These are phyloP conservation scores for Fraxinus dipetala DNA, from an alignment of 305 asterid species.

Conservation along the genomic window DNA sequence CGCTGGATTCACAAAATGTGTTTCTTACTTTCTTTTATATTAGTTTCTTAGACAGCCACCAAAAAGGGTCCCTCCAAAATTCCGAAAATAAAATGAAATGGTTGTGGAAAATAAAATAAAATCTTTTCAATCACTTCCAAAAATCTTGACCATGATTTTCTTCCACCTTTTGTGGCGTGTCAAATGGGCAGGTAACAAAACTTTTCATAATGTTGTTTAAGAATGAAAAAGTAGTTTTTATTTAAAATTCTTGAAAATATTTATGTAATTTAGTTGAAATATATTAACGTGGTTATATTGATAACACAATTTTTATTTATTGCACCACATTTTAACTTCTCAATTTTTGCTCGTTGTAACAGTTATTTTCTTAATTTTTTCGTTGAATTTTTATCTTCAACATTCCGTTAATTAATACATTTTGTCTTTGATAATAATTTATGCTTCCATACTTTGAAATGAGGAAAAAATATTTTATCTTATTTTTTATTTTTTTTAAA, in stretches of 20 bases:
- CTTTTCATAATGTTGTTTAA: neutral
- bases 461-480: too few species aligned
- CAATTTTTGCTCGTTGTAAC: too few species aligned
- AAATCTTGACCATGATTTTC: slow-evolving; percentile 1
- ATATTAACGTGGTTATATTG: too few species aligned
- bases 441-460: too few species aligned
- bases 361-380: too few species aligned
- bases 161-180: neutral
- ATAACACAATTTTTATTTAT: too few species aligned
- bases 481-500: too few species aligned
- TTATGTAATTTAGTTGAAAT: too few species aligned
- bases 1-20: neutral
- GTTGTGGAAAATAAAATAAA: neutral
- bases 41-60: neutral
- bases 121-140: neutral
- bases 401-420: too few species aligned
- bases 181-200: neutral
- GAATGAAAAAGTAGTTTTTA: neutral
- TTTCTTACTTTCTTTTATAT: neutral
- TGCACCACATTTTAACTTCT: too few species aligned
- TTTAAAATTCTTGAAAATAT: neutral
- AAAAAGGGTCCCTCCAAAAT: neutral
- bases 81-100: neutral
- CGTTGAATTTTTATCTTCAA: too few species aligned
- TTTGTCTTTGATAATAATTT: too few species aligned